Base-by-base conservation (phyloP, 352 stramenopile species). In the Phytophthora ramorum region DNA sequence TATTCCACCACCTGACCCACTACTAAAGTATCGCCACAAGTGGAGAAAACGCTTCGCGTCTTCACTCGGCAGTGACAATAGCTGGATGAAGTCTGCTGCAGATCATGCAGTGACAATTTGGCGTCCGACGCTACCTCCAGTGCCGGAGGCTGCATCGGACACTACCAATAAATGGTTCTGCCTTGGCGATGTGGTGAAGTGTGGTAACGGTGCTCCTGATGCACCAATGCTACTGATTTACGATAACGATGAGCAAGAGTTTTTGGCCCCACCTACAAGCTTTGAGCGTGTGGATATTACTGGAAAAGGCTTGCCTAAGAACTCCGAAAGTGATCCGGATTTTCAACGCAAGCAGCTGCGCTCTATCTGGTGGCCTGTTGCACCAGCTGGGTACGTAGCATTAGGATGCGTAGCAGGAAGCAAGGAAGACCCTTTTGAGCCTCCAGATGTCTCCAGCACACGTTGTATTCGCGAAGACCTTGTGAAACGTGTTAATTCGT, bases 281-380 rank as follows among this genome's bases (percentile, higher is more conserved):
- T 96, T 92, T 66, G 85, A 96, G 44, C 85, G 85, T 2, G 81
- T 95, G 0, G 89, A 96, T 50, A 80, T 95, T 19, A 92, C 83
- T 30, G 89, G 87, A 7, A 95, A 92, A 60, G 89, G 89, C 0
- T 67, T 96, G 7, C 89, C 87, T 13, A 79, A 72, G 49, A 96
- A 95, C 58, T 91, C 83, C 0, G 83, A 91, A 24, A 85, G 72
- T 19, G 79, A 94, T 40, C 58, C 68, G 0, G 85, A 94, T 26
- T 91, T 95, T 32, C 80, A 93, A 26, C 82, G 79, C n/a, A 96
- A 96, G 62, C 87, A 96, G 32, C 53, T 92, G 14, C 85, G 89
- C 0, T 95, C 84, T 0, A 54, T 96, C 30, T 96, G 89, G 89
- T 95, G 85, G 83, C 89, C 89, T 7, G 76, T 95, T 30, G 83